A percentile compares a stretch with the other conserved stretches of the same genome.
phyloP scores from a whole-genome alignment of 1,139 yeast genomes.

The Kodamaea ohmeri region DNA sequence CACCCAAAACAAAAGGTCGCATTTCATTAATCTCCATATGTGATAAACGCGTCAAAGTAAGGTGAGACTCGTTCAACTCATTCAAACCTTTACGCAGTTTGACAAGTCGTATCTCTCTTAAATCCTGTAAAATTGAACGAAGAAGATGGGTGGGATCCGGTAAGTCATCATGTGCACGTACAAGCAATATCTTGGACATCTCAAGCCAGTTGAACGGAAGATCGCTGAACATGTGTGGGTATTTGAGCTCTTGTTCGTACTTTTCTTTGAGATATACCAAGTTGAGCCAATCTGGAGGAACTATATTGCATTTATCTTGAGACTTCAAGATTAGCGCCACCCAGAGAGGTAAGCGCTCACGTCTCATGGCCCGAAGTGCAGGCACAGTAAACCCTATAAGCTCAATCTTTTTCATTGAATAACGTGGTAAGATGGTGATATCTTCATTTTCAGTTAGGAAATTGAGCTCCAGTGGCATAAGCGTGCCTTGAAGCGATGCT shows the following conservation, averaged over 20 bases:
- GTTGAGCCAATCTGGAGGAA: constrained; percentile 87
- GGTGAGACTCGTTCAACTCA: constrained; percentile 77
- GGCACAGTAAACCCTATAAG: constrained; percentile 60
- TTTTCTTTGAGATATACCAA: constrained; percentile 51
- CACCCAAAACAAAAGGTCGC: constrained; percentile 72
- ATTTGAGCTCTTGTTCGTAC: constrained; percentile 65
- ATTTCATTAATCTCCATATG: constrained; percentile 83
- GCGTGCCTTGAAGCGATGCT: constrained; percentile 49
- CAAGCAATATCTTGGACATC: constrained; percentile 62
- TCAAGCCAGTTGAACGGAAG: constrained; percentile 92
- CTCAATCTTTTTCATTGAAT: constrained; percentile 59
- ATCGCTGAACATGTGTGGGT: constrained; percentile 59
- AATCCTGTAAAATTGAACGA: constrained; percentile 72
- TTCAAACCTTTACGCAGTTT: constrained; percentile 78
- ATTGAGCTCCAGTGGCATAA: constrained; percentile 75
- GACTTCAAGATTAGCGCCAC: constrained; percentile 77
- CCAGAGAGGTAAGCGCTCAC: constrained; percentile 82
- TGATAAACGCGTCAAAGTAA: constrained; percentile 81
- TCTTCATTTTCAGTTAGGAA: constrained; percentile 81
- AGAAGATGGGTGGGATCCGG: constrained; percentile 62
- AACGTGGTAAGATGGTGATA: constrained; percentile 73
- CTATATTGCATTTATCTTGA: constrained; percentile 81
- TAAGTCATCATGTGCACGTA: constrained; percentile 72
- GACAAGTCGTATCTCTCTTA: constrained; percentile 77
- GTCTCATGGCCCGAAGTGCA: constrained; percentile 62